These are phyloP conservation scores for Paramarasmius palmivorus DNA, from an alignment of 1,284 basidiomycete species.

Conservation along the genomic window DNA sequence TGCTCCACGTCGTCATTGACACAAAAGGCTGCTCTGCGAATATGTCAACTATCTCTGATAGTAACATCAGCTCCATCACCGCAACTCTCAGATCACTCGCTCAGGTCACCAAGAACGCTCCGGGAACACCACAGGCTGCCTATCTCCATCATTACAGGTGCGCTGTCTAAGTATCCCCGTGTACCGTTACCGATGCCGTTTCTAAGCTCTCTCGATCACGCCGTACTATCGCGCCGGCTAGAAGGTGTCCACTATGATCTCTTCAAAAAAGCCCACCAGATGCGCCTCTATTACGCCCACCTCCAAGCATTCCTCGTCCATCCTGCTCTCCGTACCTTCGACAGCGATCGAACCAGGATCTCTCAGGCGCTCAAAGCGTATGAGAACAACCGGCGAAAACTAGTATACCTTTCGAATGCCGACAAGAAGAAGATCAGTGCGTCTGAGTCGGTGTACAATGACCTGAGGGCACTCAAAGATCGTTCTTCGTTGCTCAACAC, in stretches of 20 bases:
- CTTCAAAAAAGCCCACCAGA: slow-evolving; percentile 15
- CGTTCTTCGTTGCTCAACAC: slow-evolving; percentile 13
- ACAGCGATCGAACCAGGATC: slow-evolving; percentile 6
- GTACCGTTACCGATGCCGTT: background rate
- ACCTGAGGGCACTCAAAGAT: slow-evolving; percentile 12
- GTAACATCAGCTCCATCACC: slow-evolving; percentile 11
- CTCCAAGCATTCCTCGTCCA: slow-evolving; percentile 19
- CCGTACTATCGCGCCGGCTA: slow-evolving; percentile 11
- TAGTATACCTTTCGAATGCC: slow-evolving; percentile 9
- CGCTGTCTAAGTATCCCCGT: background rate
- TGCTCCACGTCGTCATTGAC: slow-evolving; percentile 21
- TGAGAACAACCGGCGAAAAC: slow-evolving; percentile 12
- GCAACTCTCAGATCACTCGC: slow-evolving; percentile 17
- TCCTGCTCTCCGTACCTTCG: slow-evolving; percentile 17
- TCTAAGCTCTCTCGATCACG: slow-evolving; percentile 4
- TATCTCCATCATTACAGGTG: slow-evolving; percentile 23
- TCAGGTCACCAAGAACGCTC: slow-evolving; percentile 13
- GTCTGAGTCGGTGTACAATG: slow-evolving; percentile 11
- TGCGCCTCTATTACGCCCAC: slow-evolving; percentile 17
- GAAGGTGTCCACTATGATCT: slow-evolving; percentile 10
- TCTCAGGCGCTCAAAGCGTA: slow-evolving; percentile 15
- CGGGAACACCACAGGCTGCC: slow-evolving; percentile 17
- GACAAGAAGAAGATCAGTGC: slow-evolving; percentile 5
- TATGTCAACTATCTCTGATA: slow-evolving; percentile 2
- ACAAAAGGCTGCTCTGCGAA: slow-evolving; percentile 18